Evolutionary conservation across 176 grass and related monocot species (phyloP), one percentile per base, ranked within the genome.

Genomic region (Aechmea fasciata): DNA sequence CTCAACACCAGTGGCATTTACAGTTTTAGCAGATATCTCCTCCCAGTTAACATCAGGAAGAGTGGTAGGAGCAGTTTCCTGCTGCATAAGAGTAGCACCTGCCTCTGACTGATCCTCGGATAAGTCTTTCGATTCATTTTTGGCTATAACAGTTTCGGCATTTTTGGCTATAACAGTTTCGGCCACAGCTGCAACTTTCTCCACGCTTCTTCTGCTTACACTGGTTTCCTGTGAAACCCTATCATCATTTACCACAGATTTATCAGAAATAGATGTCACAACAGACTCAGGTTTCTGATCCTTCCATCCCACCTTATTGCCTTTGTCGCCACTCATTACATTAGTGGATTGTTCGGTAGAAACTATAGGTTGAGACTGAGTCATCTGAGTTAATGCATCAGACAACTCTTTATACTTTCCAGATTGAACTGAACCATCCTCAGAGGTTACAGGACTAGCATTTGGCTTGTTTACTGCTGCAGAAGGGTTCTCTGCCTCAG

Each of bases 361-460:
- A 67, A 71, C 75, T 13, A 57, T 48, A 68, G 75, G 62, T 52
- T 50, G 62, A 12, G 68, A 63, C 22, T 55, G 53, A 59, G 54
- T 66, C 80, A 10, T 65, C 69, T 81, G 77, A 19, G 78, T 26
- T 65, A 59, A 73, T 63, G 65, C 75, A 28, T 67, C 71, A 72
- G 70, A 59, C 64, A 63, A 71, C 33, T 85, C 80, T 78, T 87
- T 83, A 54, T 78, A 64, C 41, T 78, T 78, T 82, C 75, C 83
- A 49, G 85, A 88, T 22, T 86, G 76, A 75, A 82, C 73, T 22
- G 87, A 66, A 67, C 74, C 17, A 78, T 85, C 83, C 72, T 84
- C 80, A n/a, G 41, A 50, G 52, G 77, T 53, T 70, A 73, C 69
- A 71, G 86, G 69, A 73, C 75, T 79, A 75, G 63, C 65, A 67